Evolutionary conservation across 2,329 filamentous ascomycete genomes (phyloP).

Genomic region (Sphaerostilbella broomeana): DNA sequence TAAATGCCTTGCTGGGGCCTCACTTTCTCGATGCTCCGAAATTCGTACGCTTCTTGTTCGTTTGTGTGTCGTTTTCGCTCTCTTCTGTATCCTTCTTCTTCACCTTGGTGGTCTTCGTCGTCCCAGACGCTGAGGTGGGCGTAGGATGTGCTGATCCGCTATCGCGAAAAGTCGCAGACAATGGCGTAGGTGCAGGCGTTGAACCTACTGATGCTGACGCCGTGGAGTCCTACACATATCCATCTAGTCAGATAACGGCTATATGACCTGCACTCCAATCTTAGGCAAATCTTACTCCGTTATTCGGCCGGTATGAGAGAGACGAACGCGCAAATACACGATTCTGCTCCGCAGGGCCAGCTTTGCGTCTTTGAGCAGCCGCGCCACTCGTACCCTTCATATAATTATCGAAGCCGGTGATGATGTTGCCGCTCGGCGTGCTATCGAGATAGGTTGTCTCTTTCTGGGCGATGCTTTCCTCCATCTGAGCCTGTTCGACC

Average conservation of each 20-base stretch:
- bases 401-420: conserved; percentile 96
- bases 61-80: conserved; percentile 52
- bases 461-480: conserved; percentile 77
- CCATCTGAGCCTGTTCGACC: conserved; percentile 36
- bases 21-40: conserved; percentile 50
- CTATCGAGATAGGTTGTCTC: conserved; percentile 88
- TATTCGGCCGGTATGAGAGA: conserved; percentile 51
- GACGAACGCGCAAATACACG: conserved; percentile 65
- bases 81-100: conserved; percentile 51
- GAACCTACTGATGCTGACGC: conserved; percentile 37
- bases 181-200: conserved; percentile 43
- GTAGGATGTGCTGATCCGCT: conserved; percentile 47
- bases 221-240: conserved; percentile 30
- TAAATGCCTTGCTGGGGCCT: conserved; percentile 8
- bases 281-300: conserved; percentile 24
- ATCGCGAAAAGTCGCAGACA: conserved; percentile 48
- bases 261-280: background rate
- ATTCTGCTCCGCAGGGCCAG: conserved; percentile 60
- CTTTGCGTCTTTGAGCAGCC: conserved; percentile 57
- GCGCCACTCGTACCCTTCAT: conserved; percentile 76
- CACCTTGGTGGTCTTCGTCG: conserved; percentile 42
- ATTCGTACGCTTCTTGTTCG: conserved; percentile 49
- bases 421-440: conserved; percentile 86
- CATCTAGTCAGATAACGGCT: background rate
- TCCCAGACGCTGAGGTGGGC: conserved; percentile 45